Percentiles rank a stretch among this genome's conserved stretches.
These are phyloP conservation scores for Penicillium brevicompactum DNA, from an alignment of 2,329 filamentous ascomycete genomes.

Conservation along the genomic window DNA sequence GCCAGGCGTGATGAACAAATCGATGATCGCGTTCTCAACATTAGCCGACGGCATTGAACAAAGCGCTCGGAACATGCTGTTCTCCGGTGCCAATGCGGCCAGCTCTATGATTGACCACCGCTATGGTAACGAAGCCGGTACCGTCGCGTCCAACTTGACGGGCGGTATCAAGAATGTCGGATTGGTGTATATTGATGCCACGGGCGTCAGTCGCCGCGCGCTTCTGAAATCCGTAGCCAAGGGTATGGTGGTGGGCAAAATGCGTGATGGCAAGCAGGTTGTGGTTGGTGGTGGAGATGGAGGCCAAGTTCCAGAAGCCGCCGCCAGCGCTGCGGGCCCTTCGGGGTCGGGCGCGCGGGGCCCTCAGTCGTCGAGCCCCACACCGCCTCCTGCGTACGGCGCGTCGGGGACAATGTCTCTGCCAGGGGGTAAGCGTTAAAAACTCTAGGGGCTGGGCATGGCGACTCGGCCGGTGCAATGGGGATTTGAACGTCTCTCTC, in stretches of 20 bases:
- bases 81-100: constrained; percentile 74
- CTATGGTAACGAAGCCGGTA: constrained; percentile 83
- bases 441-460: no score
- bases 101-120: constrained; percentile 85
- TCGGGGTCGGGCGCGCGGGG: constrained; percentile 19
- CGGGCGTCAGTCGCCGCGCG: constrained; percentile 84
- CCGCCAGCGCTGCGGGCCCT: constrained; percentile 12
- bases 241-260: constrained; percentile 70
- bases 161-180: constrained; percentile 95
- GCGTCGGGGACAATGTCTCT: no score
- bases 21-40: constrained; percentile 92
- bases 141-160: constrained; percentile 72
- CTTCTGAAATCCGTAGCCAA: constrained; percentile 95
- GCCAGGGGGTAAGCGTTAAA: no score
- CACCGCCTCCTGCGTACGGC: no score
- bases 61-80: constrained; percentile 75
- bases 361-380: constrained; percentile 10
- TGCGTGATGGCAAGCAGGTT: constrained; percentile 52
- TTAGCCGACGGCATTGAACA: constrained; percentile 92
- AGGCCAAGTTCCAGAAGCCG: constrained; percentile 34
- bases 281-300: constrained; percentile 52
- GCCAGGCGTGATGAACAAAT: constrained; percentile 91
- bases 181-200: constrained; percentile 94
- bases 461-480: no score
- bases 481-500: no score